Evolutionary conservation across 257 asterid genomes (phyloP), one percentile per base, ranked within the genome.

Genomic region (Salvia splendens): DNA sequence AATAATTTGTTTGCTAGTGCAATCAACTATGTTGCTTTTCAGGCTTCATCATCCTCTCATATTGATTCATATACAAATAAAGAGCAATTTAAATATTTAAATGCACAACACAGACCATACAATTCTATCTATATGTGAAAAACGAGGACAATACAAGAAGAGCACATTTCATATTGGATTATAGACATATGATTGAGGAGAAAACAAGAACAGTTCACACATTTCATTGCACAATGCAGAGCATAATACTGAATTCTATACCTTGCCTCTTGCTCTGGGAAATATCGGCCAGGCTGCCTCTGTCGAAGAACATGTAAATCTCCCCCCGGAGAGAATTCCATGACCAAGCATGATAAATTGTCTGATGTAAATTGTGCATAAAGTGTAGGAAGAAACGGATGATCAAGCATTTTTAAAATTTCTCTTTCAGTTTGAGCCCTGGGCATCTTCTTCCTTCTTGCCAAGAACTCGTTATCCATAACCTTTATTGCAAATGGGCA

Each of bases 271-370:
- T 83, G 85, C 75, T 87, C 92, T 5, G 84, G 78, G 72, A 87
- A 87, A 72, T 61, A 79, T 62, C 87, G 64, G 40, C 82, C 83
- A 3, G 88, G 85, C 72, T 85, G 95, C 81, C 73, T 85, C 77
- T 87, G 95, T 45, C 95, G 77, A 60, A 87, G 88, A n/a, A 84
- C 92, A 62, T 87, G 95, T 24, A 87, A 72, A 73, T 87, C 95
- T 42, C 95, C 95, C 45, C 95, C 95, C n/a, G 95, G 91, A 73
- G 91, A 87, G 71, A 79, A 87, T 75, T 87, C 95, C 91, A 87
- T 85, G 42, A 83, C 89, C 58, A 85, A 78, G 70, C 95, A 87
- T 4, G 90, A 78, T 54, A 83, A 77, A 65, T 85, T 85, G 58
- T 87, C 89, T 4, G 95, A 83, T 3, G 87, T 86, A 43, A 87